Evolutionary conservation across 495 filamentous ascomycete species (phyloP).

Genomic region (Penicillium roqueforti): DNA sequence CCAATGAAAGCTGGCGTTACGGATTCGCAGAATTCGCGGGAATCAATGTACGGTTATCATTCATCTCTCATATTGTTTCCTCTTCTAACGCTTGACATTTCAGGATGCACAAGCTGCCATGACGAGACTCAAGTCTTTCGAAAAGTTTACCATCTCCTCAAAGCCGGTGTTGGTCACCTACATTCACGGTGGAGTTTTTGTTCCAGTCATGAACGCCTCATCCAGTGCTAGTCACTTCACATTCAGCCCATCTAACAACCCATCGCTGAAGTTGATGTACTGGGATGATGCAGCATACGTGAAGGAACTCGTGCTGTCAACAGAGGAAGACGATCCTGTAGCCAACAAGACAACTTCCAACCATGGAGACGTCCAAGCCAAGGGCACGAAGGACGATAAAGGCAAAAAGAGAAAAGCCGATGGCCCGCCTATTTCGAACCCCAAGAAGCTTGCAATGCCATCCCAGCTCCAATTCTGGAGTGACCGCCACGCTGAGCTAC

Average conservation of each 20-base stretch:
- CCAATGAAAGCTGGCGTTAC: constrained; percentile 77
- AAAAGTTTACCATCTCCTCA: constrained; percentile 83
- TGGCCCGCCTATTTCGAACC: constrained; percentile 30
- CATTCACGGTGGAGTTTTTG: constrained; percentile 85
- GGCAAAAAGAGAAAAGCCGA: constrained; percentile 71
- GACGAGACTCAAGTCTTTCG: constrained; percentile 65
- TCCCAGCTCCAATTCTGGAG: constrained; percentile 84
- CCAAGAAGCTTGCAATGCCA: constrained; percentile 52
- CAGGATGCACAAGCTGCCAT: constrained; percentile 78
- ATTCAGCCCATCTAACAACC: constrained; percentile 69
- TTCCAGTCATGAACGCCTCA: constrained; percentile 61
- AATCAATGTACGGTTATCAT: constrained; percentile 38
- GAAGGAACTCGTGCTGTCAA: constrained; percentile 59
- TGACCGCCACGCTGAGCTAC: constrained; percentile 79
- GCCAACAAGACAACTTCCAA: constrained; percentile 29
- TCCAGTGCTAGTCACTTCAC: constrained; percentile 57
- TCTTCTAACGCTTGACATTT: constrained; percentile 15
- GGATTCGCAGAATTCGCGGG: constrained; percentile 88
- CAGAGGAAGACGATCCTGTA: constrained; percentile 36
- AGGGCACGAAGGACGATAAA: constrained; percentile 53
- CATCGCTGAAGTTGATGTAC: constrained; percentile 67
- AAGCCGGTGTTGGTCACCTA: constrained; percentile 70
- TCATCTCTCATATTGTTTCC: background rate
- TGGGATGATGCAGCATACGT: constrained; percentile 81
- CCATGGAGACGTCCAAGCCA: constrained; percentile 39